Evolutionary conservation across 169 alveolate genomes (phyloP).

Genomic region (Pseudocohnilembus persalinus): DNA sequence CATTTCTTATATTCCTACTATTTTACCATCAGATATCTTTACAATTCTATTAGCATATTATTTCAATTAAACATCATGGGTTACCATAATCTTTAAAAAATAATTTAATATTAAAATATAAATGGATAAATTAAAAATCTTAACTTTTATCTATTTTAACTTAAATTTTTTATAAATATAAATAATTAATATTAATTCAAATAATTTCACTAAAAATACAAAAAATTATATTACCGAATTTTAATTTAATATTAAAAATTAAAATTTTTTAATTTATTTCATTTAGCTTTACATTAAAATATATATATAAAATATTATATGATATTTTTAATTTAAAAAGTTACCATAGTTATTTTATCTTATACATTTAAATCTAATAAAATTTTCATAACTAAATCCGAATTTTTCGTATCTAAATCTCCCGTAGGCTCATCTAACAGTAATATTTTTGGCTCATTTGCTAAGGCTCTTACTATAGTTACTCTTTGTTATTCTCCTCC

Average conservation of each 20-base stretch:
- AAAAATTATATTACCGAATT: too few species aligned
- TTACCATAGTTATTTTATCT: conserved; percentile 58
- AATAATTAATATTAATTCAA: too few species aligned
- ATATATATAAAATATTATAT: too few species aligned
- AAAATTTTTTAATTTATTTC: too few species aligned
- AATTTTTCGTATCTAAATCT: conserved; percentile 84
- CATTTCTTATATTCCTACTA: conserved; percentile 51
- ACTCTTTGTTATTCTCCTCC: conserved; percentile 91
- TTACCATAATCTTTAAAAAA: conserved; percentile 71
- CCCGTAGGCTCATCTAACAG: conserved; percentile 90
- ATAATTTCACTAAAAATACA: too few species aligned
- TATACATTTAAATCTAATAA: conserved; percentile 68
- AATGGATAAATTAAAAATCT: not conserved
- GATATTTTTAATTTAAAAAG: too few species aligned
- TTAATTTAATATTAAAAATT: too few species aligned
- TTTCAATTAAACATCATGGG: conserved; percentile 85
- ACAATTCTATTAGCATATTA: conserved; percentile 78
- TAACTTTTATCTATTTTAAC: too few species aligned
- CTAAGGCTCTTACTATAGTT: conserved; percentile 85
- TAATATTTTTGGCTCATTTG: conserved; percentile 81
- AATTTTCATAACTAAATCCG: conserved; percentile 83
- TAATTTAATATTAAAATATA: conserved; percentile 32
- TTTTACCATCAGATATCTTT: conserved; percentile 84
- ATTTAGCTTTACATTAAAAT: too few species aligned
- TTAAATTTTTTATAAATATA: too few species aligned